Evolutionary conservation across 2,329 filamentous ascomycete genomes (phyloP), one percentile per base, ranked within the genome.

Genomic region (Fusarium sp.): DNA sequence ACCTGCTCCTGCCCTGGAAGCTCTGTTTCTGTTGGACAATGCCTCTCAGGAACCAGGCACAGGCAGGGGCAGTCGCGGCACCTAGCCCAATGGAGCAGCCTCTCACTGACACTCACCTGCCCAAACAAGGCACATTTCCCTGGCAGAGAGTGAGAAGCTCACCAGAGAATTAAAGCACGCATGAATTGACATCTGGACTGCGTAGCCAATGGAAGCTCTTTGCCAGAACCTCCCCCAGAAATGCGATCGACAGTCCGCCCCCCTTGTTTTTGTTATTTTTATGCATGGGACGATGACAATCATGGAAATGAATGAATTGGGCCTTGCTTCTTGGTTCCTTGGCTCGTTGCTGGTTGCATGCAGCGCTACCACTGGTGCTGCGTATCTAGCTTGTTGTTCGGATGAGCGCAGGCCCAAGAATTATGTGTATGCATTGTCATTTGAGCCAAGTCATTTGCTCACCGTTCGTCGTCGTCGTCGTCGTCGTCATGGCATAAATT

Each of bases 401-500:
- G 46, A 44, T 54, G 22, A 53, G 10, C 28, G 39, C 55, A 22
- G 14, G 34, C 17, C 14, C 34, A 39, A 39, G 10, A 18, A 18
- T 39, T 24, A 63, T 20, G 24, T 24, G 22, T 24, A 39, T 43
- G 55, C 66, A 67, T 62, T 66, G 36, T 50, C 48, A 50, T 66
- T 33, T 51, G 33, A 26, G 38, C 53, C 61, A 31, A 53, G 48
- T 46, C 54, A 53, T 48, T 54, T 69, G 60, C 49, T 56, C 50
- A 39, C 43, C 40, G 28, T 44, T 44, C 28, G 45, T 70, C 53
- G 60, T 70, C 26, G 26, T 44, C 38, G 39, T 44, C 28, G 49
- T 49, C 58, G 63, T 60, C 66, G 63, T 70, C 58, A 64, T 71
- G 67, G 46, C 67, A 70, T 65, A 70, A 70, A 71, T 70, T 70